Base-by-base conservation (phyloP, 495 filamentous ascomycete genomes). In the Hypoxylon fuscum region DNA sequence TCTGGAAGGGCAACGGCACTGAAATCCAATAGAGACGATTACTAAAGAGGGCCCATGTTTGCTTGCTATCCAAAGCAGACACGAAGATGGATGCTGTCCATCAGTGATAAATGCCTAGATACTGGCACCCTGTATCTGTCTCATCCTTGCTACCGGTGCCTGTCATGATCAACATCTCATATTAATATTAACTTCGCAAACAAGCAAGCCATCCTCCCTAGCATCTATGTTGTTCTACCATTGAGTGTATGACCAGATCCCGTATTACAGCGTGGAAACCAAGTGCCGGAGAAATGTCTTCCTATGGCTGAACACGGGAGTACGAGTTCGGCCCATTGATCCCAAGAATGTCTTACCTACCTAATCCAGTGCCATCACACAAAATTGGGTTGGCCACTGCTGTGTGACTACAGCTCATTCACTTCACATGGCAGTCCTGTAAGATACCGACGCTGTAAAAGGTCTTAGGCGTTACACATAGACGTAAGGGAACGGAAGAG, bases 291-390 rank as follows among this genome's bases (percentile, higher is more conserved):
- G 37, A 55, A 49, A 44, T 49, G 46, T 46, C 61, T 29, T n/a
- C n/a, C n/a, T n/a, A 43, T 42, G 25, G 61, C 61, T 64, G 44
- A 38, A 54, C 35, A 56, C 32, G 20, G 46, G 51, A 43, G 41
- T 18, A 63, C 53, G 23, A 47, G 18, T 5, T 21, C 23, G 34
- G 18, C 23, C 35, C 44, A 45, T 53, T 20, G 14, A 27, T 35
- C 27, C 27, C 44, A 15, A 14, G 45, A 43, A 43, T 50, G 54
- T 58, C 44, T 51, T 27, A 15, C 34, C 22, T 18, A n/a, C 25
- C 20, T 7, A n/a, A n/a, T n/a, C n/a, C n/a, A 54, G 23, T 50
- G n/a, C 29, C 31, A 23, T 41, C 34, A 42, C 37, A 43, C 27
- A 34, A 34, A 34, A n/a, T n/a, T n/a, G n/a, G n/a, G n/a, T 8